These are phyloP conservation scores for Boletus pseudopeckii DNA, from an alignment of 768 basidiomycete genomes.

Conservation along the genomic window DNA sequence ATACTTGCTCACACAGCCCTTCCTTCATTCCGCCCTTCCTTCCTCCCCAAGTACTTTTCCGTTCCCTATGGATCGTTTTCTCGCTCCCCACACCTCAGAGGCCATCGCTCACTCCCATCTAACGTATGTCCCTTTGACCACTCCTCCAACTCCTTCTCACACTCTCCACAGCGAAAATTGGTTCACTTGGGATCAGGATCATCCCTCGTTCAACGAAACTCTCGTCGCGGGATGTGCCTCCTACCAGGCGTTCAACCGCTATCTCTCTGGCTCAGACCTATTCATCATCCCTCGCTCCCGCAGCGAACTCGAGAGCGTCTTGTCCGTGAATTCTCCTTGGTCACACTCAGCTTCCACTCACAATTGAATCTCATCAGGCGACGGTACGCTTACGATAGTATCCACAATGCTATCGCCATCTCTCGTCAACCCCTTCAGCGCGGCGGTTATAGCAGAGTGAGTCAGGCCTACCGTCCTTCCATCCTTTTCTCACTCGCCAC, in stretches of 20 bases:
- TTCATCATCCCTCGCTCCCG: slow-evolving; percentile 65
- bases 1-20: background rate
- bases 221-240: slow-evolving; percentile 77
- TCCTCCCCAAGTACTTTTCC: background rate
- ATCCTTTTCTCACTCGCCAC: background rate
- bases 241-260: slow-evolving; percentile 75
- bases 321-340: slow-evolving; percentile 44
- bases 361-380: slow-evolving; percentile 40
- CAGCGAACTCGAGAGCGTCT: slow-evolving; percentile 63
- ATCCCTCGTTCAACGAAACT: slow-evolving; percentile 66
- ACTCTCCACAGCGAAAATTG: slow-evolving; percentile 54
- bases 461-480: slow-evolving; percentile 14
- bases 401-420: slow-evolving; percentile 75
- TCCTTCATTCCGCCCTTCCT: background rate
- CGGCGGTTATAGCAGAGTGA: slow-evolving; percentile 51
- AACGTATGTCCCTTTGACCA: slow-evolving; percentile 43
- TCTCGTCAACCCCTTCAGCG: slow-evolving; percentile 61
- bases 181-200: slow-evolving; percentile 66
- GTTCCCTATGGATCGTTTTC: slow-evolving; percentile 63
- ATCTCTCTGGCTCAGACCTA: slow-evolving; percentile 65
- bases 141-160: slow-evolving; percentile 12
- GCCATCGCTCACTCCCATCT: slow-evolving; percentile 66
- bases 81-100: slow-evolving; percentile 71
- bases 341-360: slow-evolving; percentile 2
- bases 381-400: slow-evolving; percentile 74